A percentile compares a stretch with the other conserved stretches of the same genome.
Conservation (phyloP, 129 eudicot genomes). For the Flaveria brownii region DNA sequence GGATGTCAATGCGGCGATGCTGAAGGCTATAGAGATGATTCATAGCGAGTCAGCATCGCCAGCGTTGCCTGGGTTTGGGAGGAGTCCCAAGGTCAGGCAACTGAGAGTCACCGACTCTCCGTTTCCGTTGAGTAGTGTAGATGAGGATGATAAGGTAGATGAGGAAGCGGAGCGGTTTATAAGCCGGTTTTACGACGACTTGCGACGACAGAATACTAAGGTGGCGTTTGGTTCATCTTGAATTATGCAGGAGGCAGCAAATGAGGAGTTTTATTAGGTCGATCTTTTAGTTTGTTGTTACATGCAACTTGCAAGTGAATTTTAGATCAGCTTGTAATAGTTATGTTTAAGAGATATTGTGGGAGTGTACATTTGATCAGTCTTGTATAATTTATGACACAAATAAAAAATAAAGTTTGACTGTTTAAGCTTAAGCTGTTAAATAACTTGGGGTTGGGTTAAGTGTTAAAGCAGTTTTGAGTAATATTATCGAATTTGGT, state of each 20-base stretch:
- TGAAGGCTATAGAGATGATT: conserved; percentile 40
- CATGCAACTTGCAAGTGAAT: conserved; percentile 36
- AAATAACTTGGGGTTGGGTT: background rate
- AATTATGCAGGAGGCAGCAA: background rate
- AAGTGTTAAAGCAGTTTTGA: too few species aligned
- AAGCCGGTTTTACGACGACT: conserved; percentile 34
- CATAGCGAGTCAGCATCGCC: conserved; percentile 30
- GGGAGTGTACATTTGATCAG: conserved; percentile 21
- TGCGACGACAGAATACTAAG: conserved; percentile 27
- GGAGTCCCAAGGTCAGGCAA: conserved; percentile 38
- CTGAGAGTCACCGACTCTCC: conserved; percentile 51
- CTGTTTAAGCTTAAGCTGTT: background rate
- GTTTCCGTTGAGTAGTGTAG: conserved; percentile 24
- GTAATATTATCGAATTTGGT: too few species aligned
- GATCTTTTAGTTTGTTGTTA: background rate
- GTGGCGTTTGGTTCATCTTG: conserved; percentile 26
- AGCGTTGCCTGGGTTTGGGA: conserved; percentile 32
- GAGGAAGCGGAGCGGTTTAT: conserved; percentile 46
- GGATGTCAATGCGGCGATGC: conserved; percentile 23
- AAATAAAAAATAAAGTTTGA: background rate
- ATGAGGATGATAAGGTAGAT: conserved; percentile 28
- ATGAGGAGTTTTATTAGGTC: background rate
- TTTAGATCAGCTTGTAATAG: conserved; percentile 33
- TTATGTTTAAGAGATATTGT: conserved; percentile 2
- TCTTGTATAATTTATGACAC: conserved; percentile 16